These are phyloP conservation scores for Heliamphora pulchella DNA, from an alignment of 179 eudicot species.

Conservation along the genomic window DNA sequence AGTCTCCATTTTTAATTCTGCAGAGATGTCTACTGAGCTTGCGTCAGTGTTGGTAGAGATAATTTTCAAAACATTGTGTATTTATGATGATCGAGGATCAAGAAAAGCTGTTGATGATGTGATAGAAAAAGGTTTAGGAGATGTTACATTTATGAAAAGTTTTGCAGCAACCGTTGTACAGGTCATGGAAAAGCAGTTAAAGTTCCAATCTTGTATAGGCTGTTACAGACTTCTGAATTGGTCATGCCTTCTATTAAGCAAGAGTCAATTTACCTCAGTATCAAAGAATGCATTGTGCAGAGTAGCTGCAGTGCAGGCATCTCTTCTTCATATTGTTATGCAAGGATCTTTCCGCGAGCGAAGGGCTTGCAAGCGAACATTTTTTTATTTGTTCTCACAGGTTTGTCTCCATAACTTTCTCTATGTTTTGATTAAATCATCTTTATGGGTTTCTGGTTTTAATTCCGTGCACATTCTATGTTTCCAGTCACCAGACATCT, in stretches of 20 bases:
- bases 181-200: conserved; percentile 73
- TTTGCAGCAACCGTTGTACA: conserved; percentile 93
- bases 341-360: conserved; percentile 64
- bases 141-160: conserved; percentile 62
- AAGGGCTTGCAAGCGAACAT: conserved; percentile 62
- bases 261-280: conserved; percentile 67
- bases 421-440: not conserved
- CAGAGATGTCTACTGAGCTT: conserved; percentile 71
- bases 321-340: conserved; percentile 52
- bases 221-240: conserved; percentile 80
- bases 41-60: conserved; percentile 61
- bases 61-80: conserved; percentile 55
- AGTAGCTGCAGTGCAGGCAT: conserved; percentile 67
- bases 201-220: conserved; percentile 59
- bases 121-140: conserved; percentile 48
- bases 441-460: not conserved
- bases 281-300: conserved; percentile 79
- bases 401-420: conserved; percentile 24
- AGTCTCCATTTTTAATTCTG: conserved; percentile 16
- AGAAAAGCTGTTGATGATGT: conserved; percentile 82
- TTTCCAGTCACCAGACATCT: conserved; percentile 52
- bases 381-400: conserved; percentile 63
- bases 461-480: conserved; percentile 4
- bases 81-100: conserved; percentile 85
- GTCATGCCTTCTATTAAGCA: conserved; percentile 70